Conservation (phyloP, 2,329 filamentous ascomycete genomes). For the Mariannaea elegans region DNA sequence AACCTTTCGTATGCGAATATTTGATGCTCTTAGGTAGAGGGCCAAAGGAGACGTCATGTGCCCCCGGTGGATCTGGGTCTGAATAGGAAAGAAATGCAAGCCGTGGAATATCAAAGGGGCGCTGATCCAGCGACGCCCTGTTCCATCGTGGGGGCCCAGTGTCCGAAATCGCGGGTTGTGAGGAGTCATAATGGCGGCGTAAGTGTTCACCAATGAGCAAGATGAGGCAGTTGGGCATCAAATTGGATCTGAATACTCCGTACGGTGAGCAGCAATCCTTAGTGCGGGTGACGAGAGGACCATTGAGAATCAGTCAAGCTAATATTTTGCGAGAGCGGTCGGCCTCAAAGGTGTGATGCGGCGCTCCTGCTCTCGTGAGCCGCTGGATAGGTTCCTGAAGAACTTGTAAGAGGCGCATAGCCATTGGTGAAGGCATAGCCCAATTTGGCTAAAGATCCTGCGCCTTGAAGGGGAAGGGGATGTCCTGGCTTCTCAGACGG, state of each 20-base stretch:
- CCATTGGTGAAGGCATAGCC: constrained; percentile 30
- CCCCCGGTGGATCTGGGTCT: constrained; percentile 21
- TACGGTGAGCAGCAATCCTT: constrained; percentile 30
- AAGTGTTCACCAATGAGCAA: constrained; percentile 35
- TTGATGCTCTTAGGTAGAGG: constrained; percentile 19
- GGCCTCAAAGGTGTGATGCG: constrained; percentile 36
- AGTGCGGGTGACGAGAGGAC: constrained; percentile 31
- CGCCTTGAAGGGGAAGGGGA: constrained; percentile 21
- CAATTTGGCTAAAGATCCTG: constrained; percentile 34
- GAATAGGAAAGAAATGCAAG: constrained; percentile 20
- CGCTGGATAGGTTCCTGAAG: constrained; percentile 33
- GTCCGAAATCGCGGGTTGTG: constrained; percentile 25
- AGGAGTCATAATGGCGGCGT: constrained; percentile 42
- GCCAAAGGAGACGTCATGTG: constrained; percentile 19
- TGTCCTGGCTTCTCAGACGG: constrained; percentile 31
- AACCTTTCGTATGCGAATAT: constrained; percentile 23
- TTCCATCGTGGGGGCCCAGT: constrained; percentile 32
- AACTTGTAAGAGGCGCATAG: constrained; percentile 30
- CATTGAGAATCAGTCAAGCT: constrained; percentile 28
- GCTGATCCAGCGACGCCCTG: constrained; percentile 25
- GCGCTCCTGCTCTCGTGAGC: constrained; percentile 27
- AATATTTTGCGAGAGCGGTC: constrained; percentile 28
- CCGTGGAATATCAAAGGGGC: constrained; percentile 23
- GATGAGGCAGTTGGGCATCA: constrained; percentile 33
- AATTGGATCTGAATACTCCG: constrained; percentile 23